A percentile compares a stretch with the other conserved stretches of the same genome.
Evolutionary conservation across 768 basidiomycete genomes (phyloP).

Genomic region (Aureoboletus auriporus): DNA sequence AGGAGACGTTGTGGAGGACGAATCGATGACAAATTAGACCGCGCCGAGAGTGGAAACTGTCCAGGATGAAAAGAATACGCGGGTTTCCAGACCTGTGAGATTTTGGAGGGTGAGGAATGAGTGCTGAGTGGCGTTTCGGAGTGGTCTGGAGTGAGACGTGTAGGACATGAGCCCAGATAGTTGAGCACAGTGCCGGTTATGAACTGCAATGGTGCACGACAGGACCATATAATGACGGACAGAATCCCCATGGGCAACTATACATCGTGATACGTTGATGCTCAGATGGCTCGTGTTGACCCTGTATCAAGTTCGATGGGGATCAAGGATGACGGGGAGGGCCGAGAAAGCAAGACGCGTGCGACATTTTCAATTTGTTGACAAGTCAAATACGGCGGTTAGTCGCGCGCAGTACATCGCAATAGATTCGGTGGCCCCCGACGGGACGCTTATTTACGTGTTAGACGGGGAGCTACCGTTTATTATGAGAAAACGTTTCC

Average conservation of each 20-base stretch:
- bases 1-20: not conserved
- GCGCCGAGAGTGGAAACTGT: not conserved
- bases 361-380: slow-evolving; percentile 1
- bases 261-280: not conserved
- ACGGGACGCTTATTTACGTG: slow-evolving; percentile 15
- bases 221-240: not conserved
- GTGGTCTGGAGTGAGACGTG: not conserved
- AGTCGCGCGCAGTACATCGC: not conserved
- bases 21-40: not conserved
- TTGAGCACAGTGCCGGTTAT: slow-evolving; percentile 1
- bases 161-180: not conserved
- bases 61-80: not conserved
- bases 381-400: slow-evolving; percentile 1
- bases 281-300: not conserved
- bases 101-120: not conserved
- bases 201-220: slow-evolving; percentile 9
- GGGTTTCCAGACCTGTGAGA: not conserved
- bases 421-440: slow-evolving; percentile 3
- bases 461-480: slow-evolving; percentile 2
- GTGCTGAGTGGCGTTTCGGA: not conserved
- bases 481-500: slow-evolving; percentile 4
- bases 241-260: not conserved
- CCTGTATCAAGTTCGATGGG: not conserved
- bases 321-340: not conserved
- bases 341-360: not conserved